Evolutionary conservation across 306 rosid genomes (phyloP).

Genomic region (Ormosia emarginata): DNA sequence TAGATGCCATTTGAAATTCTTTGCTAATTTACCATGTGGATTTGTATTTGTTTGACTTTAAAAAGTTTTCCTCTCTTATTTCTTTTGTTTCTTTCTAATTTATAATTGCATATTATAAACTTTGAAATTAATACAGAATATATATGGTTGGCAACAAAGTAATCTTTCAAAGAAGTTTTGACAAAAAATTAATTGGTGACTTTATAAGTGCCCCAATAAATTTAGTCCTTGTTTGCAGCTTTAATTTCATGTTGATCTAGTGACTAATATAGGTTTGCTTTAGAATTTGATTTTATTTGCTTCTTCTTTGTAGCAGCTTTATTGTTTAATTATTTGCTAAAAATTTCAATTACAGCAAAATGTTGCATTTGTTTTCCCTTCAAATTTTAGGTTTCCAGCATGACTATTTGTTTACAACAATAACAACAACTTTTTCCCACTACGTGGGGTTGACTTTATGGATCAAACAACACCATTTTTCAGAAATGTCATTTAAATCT

Average conservation of each 20-base stretch:
- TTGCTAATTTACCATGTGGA: background rate
- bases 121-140: background rate
- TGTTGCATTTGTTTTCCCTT: background rate
- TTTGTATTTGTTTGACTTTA: background rate
- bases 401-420: background rate
- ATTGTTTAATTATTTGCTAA: background rate
- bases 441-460: too few relatives aligned
- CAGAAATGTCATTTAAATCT: too few relatives aligned
- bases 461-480: too few relatives aligned
- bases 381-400: background rate
- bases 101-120: background rate
- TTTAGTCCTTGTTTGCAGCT: background rate
- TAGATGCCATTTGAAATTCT: background rate
- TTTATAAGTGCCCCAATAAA: background rate
- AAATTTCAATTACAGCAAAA: background rate
- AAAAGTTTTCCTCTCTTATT: background rate
- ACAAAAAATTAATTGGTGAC: background rate
- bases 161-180: background rate
- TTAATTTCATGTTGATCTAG: background rate
- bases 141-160: background rate
- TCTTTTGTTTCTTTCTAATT: constrained; percentile 4
- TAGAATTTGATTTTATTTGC: background rate
- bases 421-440: too few relatives aligned
- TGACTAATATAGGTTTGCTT: background rate
- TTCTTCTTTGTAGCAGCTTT: constrained; percentile 1